A percentile compares a stretch with the other conserved stretches of the same genome.
Evolutionary conservation across 257 asterid species (phyloP).

Genomic region (Eustoma russellianum): DNA sequence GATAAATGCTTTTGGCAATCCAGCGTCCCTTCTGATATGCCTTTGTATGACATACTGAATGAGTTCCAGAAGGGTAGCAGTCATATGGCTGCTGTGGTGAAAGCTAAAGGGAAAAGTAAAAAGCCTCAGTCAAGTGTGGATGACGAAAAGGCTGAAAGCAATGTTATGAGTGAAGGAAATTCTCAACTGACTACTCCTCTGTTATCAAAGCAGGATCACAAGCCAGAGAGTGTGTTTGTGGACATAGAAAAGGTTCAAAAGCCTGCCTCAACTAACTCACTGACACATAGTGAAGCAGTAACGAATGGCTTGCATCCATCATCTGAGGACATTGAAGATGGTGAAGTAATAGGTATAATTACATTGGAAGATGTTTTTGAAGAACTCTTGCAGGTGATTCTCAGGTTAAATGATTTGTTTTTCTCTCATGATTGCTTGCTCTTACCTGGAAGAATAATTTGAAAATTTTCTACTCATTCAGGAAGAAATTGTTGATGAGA

Average conservation of each 20-base stretch:
- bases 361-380: conserved; percentile 94
- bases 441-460: not conserved
- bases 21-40: conserved; percentile 94
- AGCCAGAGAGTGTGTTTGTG: conserved; percentile 32
- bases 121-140: conserved; percentile 31
- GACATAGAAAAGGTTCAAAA: conserved; percentile 45
- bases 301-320: conserved; percentile 21
- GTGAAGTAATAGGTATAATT: conserved; percentile 81
- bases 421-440: not conserved
- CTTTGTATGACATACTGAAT: conserved; percentile 77
- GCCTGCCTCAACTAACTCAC: conserved; percentile 25
- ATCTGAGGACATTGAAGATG: conserved; percentile 62
- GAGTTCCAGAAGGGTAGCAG: conserved; percentile 89
- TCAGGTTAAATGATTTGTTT: not conserved
- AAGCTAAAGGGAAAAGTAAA: conserved; percentile 35
- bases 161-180: conserved; percentile 19
- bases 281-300: conserved; percentile 25
- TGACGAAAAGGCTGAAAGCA: conserved; percentile 38
- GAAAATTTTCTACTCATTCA: conserved; percentile 19
- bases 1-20: not conserved
- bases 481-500: conserved; percentile 96
- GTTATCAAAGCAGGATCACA: conserved; percentile 31
- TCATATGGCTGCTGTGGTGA: conserved; percentile 94
- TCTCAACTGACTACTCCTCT: conserved; percentile 40
- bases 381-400: conserved; percentile 81